Evolutionary conservation across 2,329 filamentous ascomycete species (phyloP), one percentile per base, ranked within the genome.

Genomic region (Fusarium lyarnte): DNA sequence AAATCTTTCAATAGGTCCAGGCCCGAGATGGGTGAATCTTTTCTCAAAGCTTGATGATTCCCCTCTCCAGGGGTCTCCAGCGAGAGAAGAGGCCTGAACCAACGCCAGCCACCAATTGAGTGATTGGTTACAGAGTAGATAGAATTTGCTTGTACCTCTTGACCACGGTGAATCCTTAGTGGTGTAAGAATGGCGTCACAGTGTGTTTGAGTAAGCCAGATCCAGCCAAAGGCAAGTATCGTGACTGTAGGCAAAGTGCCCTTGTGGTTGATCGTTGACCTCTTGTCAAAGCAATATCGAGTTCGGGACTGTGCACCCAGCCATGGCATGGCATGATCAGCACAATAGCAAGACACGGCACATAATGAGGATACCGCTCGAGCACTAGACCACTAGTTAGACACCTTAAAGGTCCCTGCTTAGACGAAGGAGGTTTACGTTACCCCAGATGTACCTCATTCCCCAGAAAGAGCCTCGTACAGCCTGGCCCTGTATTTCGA

Each of bases 401-500:
- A 58, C 41, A 62, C 41, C 33, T 59, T 23, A 31, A 52, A 42
- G 41, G 43, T 60, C 64, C 66, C 59, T 74, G 54, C 46, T 68
- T 68, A 43, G 43, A 63, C 49, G 29, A 35, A 47, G 39, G 39
- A 57, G 39, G 54, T 59, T 52, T 54, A 68, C 43, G 63, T 66
- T 77, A 77, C 69, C 73, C 74, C 74, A 74, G 73, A 76, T 58
- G 47, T 63, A 65, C 58, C 58, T 71, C 63, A 58, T 61, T 66
- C 68, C 73, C 63, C 66, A 59, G 59, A 62, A 23, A 60, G 58
- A 72, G 49, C 46, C 60, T 74, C 60, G 67, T 58, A 59, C 65
- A 69, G 58, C 41, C 31, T 53, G 41, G 55, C 39, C 38, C 57
- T 52, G 16, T 41, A 52, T 27, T 43, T 58, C 60, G 57, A 68